Evolutionary conservation across 2,329 filamentous ascomycete genomes (phyloP).

Genomic region (Botrytis medusae): DNA sequence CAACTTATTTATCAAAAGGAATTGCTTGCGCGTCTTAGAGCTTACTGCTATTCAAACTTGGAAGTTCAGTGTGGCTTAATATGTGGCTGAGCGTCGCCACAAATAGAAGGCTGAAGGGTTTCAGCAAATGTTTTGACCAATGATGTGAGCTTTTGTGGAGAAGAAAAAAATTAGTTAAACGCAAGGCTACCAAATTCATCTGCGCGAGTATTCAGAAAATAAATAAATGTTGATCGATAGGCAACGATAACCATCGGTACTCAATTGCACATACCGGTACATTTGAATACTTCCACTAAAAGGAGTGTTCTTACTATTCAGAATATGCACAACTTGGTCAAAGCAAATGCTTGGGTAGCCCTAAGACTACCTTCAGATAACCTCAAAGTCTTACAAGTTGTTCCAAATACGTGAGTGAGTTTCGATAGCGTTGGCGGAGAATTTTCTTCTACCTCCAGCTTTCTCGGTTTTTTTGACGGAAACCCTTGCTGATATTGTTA

Average conservation of each 20-base stretch:
- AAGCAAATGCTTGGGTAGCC: conserved; percentile 61
- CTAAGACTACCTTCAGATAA: conserved; percentile 60
- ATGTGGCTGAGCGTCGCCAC: neutral
- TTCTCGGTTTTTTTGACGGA: neutral
- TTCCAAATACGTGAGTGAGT: conserved; percentile 58
- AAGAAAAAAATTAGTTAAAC: neutral
- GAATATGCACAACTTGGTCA: conserved; percentile 44
- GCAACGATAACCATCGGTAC: neutral
- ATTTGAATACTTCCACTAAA: neutral
- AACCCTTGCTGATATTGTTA: conserved; percentile 27
- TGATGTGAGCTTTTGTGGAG: neutral
- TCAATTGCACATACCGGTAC: neutral
- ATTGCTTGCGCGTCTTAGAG: conserved; percentile 8
- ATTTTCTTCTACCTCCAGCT: conserved; percentile 15
- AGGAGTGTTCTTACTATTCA: neutral
- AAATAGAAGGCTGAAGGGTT: neutral
- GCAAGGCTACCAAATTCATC: conserved; percentile 13
- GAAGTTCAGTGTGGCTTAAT: neutral
- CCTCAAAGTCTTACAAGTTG: conserved; percentile 56
- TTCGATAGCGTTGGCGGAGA: conserved; percentile 29
- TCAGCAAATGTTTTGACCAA: neutral
- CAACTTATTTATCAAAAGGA: neutral
- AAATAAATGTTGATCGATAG: neutral
- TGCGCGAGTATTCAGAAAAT: neutral
- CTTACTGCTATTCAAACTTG: conserved; percentile 1